phyloP scores from a whole-genome alignment of 495 filamentous ascomycete genomes.

The Monascus purpureus region DNA sequence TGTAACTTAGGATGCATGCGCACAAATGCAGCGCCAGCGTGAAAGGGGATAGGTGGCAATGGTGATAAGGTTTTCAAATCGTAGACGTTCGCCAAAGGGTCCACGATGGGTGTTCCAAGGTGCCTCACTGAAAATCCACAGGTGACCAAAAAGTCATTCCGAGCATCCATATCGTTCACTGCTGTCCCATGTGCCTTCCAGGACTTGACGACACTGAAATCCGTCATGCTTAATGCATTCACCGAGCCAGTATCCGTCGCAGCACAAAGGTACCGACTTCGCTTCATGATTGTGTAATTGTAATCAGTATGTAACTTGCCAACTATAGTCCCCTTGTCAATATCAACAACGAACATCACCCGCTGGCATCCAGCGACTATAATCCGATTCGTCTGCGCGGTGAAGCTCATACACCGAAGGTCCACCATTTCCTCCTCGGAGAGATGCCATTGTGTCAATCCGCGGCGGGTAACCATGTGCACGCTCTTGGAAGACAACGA shows the following conservation, averaged over 20 bases:
- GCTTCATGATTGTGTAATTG: conserved; percentile 82
- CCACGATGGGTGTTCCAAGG: conserved; percentile 51
- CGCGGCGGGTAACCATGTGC: conserved; percentile 72
- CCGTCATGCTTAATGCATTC: conserved; percentile 68
- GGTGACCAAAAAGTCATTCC: conserved; percentile 80
- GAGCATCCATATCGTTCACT: conserved; percentile 91
- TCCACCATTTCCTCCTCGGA: conserved; percentile 65
- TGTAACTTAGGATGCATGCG: conserved; percentile 90
- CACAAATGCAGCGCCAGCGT: conserved; percentile 79
- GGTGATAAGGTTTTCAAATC: conserved; percentile 77
- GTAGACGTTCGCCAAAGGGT: conserved; percentile 86
- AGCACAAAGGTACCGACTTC: conserved; percentile 78
- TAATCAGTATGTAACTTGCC: conserved; percentile 59
- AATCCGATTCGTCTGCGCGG: conserved; percentile 70
- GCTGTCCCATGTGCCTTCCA: conserved; percentile 78
- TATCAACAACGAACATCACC: conserved; percentile 80
- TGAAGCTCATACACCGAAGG: conserved; percentile 86
- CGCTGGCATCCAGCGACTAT: conserved; percentile 77
- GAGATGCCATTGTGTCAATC: conserved; percentile 75
- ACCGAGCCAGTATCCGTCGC: conserved; percentile 75
- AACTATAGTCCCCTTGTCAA: conserved; percentile 66
- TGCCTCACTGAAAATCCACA: conserved; percentile 81
- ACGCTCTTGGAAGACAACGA: conserved; percentile 62
- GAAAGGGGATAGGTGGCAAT: conserved; percentile 82
- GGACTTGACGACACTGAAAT: conserved; percentile 60